phyloP scores from a whole-genome alignment of 768 basidiomycete species.

The Amanita molliuscula region DNA sequence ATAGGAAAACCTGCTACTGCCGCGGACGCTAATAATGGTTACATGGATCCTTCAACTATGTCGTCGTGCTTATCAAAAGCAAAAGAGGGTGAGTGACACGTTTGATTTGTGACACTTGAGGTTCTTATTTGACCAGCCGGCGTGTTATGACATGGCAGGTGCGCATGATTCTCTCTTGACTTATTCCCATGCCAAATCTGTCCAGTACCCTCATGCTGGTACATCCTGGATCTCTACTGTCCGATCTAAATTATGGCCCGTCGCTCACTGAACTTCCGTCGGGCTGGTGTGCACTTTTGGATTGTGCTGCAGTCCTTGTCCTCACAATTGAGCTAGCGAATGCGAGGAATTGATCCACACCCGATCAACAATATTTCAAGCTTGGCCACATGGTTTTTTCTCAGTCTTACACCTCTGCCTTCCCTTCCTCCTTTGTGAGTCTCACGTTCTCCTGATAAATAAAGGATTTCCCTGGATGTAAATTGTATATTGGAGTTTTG shows the following conservation, averaged over 20 bases:
- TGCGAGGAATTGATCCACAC: too few relatives aligned
- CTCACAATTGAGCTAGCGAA: too few relatives aligned
- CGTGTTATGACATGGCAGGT: conserved; percentile 3
- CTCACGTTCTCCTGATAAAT: too few relatives aligned
- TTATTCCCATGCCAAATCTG: not conserved
- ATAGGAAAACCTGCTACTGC: conserved; percentile 62
- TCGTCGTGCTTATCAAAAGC: conserved; percentile 53
- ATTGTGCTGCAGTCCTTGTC: too few relatives aligned
- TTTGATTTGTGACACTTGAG: not conserved
- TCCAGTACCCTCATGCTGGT: not conserved
- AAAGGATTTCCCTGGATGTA: too few relatives aligned
- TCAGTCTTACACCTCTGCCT: too few relatives aligned
- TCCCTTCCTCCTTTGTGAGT: too few relatives aligned
- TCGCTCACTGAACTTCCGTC: not conserved
- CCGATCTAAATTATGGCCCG: not conserved
- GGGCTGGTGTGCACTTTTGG: too few relatives aligned
- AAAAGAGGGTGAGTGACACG: conserved; percentile 9
- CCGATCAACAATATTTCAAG: too few relatives aligned
- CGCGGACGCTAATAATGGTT: conserved; percentile 48
- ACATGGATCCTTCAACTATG: conserved; percentile 46
- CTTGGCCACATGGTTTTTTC: too few relatives aligned
- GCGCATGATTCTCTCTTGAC: not conserved
- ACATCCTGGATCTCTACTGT: not conserved
- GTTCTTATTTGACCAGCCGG: not conserved
- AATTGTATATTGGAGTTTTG: too few relatives aligned